Conservation (phyloP, 2,329 filamentous ascomycete species). For the Fusarium proliferatum region DNA sequence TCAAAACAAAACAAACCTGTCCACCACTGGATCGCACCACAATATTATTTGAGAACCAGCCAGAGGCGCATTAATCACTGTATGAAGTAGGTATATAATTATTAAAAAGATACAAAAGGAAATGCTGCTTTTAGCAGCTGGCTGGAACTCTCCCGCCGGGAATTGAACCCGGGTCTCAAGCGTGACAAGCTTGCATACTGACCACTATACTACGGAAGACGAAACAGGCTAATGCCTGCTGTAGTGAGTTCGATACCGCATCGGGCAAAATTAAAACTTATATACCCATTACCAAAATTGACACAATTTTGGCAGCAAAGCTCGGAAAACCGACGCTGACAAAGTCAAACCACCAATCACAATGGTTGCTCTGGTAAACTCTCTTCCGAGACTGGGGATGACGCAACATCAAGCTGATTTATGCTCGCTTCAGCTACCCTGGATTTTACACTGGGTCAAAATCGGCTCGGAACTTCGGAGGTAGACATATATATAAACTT, state of each 20-base stretch:
- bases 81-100: rapidly evolving
- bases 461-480: slow-evolving; percentile 21
- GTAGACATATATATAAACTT: slow-evolving; percentile 6
- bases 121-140: background rate
- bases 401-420: background rate
- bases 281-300: background rate
- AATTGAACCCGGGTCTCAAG: slow-evolving; percentile 36
- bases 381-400: background rate
- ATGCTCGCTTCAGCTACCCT: background rate
- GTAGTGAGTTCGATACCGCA: slow-evolving; percentile 8
- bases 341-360: background rate
- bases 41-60: rapidly evolving
- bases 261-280: rapidly evolving
- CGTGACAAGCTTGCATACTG: slow-evolving; percentile 35
- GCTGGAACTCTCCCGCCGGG: slow-evolving; percentile 33
- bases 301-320: rapidly evolving
- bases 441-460: background rate
- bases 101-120: background rate
- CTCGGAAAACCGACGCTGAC: slow-evolving; percentile 7
- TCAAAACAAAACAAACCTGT: too few species aligned
- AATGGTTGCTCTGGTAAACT: background rate
- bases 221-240: background rate
- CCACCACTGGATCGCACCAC: rapidly evolving
- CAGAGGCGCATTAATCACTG: too few species aligned
- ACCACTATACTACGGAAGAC: slow-evolving; percentile 35